Conservation (phyloP, 371 early-diverging fungal species). For the Mucor irregularis region DNA sequence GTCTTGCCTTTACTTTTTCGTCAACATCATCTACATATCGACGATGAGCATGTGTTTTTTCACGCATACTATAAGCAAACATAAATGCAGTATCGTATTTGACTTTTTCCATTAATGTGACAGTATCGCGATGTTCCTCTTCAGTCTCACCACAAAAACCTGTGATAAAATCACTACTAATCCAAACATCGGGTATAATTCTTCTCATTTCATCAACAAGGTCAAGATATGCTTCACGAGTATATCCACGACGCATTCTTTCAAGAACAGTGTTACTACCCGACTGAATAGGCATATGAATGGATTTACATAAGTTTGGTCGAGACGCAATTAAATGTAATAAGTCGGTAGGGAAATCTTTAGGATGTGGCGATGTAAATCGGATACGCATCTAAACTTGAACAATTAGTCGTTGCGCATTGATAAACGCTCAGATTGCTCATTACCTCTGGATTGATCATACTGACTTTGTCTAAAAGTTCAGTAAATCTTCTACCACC, state of each 20-base stretch:
- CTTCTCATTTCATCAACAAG: constrained; percentile 66
- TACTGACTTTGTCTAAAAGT: constrained; percentile 68
- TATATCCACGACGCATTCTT: constrained; percentile 79
- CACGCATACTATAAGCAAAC: constrained; percentile 83
- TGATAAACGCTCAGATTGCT: no score
- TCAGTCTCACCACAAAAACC: constrained; percentile 88
- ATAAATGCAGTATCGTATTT: constrained; percentile 79
- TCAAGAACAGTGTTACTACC: constrained; percentile 68
- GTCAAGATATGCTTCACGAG: constrained; percentile 71
- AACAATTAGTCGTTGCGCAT: not conserved
- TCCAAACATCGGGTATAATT: constrained; percentile 71
- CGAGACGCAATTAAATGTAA: constrained; percentile 65
- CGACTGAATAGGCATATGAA: constrained; percentile 79
- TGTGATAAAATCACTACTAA: constrained; percentile 77
- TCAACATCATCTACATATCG: constrained; percentile 69
- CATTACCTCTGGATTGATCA: constrained; percentile 67
- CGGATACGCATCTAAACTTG: constrained; percentile 65
- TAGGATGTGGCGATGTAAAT: constrained; percentile 83
- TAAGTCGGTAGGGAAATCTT: constrained; percentile 79
- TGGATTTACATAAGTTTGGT: constrained; percentile 72
- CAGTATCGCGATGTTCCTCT: constrained; percentile 70
- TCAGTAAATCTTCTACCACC: constrained; percentile 79
- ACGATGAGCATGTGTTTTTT: constrained; percentile 79
- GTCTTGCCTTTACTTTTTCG: constrained; percentile 55
- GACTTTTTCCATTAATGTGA: constrained; percentile 66